Percentiles rank a stretch among this genome's conserved stretches.
These are phyloP conservation scores for Triticum dicoccoides DNA, from an alignment of 176 grass and related monocot species.

Conservation along the genomic window DNA sequence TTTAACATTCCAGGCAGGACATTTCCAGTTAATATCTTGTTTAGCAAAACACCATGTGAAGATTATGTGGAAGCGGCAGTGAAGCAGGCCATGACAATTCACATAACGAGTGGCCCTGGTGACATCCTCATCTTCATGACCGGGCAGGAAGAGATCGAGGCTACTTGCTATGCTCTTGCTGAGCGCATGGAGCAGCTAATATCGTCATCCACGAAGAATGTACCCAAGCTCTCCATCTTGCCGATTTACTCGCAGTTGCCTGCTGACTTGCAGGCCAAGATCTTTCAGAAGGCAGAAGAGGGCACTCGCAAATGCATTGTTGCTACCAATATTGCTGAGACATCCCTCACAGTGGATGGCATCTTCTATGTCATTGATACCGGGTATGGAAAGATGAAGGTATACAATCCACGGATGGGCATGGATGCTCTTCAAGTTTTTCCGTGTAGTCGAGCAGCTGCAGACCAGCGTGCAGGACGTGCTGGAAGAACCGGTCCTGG, in stretches of 20 bases:
- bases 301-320: conserved; percentile 96
- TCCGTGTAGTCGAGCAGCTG: conserved; percentile 84
- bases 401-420: conserved; percentile 95
- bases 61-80: conserved; percentile 98
- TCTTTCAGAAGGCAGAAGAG: conserved; percentile 98
- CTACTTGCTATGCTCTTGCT: conserved; percentile 91
- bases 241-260: conserved; percentile 97
- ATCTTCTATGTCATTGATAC: conserved; percentile 98
- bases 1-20: conserved; percentile 93
- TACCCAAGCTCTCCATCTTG: conserved; percentile 85
- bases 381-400: conserved; percentile 99
- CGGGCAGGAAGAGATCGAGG: conserved; percentile 96
- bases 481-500: conserved; percentile 94
- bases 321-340: conserved; percentile 98
- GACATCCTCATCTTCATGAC: conserved; percentile 99
- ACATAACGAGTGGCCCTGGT: conserved; percentile 82
- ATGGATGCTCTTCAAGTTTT: conserved; percentile 98
- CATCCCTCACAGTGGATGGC: conserved; percentile 96
- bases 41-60: conserved; percentile 97
- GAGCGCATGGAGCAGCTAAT: conserved; percentile 91
- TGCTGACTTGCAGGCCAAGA: conserved; percentile 94
- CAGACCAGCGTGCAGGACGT: conserved; percentile 88
- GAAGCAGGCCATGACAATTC: conserved; percentile 94
- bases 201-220: conserved; percentile 72
- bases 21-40: conserved; percentile 87